These are phyloP conservation scores for Psophocarpus tetragonolobus DNA, from an alignment of 306 rosid species.

Conservation along the genomic window DNA sequence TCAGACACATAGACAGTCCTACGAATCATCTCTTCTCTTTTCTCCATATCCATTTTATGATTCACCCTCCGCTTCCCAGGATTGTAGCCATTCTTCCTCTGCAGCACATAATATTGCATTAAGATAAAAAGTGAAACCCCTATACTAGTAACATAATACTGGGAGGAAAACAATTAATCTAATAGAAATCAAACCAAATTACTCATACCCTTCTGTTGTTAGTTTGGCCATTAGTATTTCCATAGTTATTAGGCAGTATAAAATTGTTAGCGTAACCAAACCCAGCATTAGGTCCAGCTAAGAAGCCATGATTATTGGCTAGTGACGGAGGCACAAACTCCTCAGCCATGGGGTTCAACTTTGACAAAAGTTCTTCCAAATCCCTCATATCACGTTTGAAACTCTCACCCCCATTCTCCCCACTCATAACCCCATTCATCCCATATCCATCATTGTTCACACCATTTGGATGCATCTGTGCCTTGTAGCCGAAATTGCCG, in stretches of 20 bases:
- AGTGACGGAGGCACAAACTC: slow-evolving; percentile 94
- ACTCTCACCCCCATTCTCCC: slow-evolving; percentile 50
- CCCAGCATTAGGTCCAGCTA: slow-evolving; percentile 46
- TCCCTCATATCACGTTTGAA: slow-evolving; percentile 88
- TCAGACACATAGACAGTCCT: slow-evolving; percentile 98
- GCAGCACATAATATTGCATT: neutral
- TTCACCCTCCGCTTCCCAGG: slow-evolving; percentile 75
- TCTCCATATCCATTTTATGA: slow-evolving; percentile 68
- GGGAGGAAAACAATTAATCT: neutral
- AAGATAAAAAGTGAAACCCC: neutral
- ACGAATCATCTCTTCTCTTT: slow-evolving; percentile 83
- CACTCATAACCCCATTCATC: slow-evolving; percentile 34
- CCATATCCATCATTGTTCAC: slow-evolving; percentile 52
- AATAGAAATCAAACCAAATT: slow-evolving; percentile 7
- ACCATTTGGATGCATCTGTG: slow-evolving; percentile 65
- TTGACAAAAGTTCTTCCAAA: slow-evolving; percentile 87
- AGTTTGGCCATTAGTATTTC: slow-evolving; percentile 49
- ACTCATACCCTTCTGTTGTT: slow-evolving; percentile 62
- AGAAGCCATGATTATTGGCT: slow-evolving; percentile 56
- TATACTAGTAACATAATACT: neutral
- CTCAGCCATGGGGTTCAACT: slow-evolving; percentile 97
- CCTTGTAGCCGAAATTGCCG: slow-evolving; percentile 49
- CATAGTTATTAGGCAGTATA: slow-evolving; percentile 43
- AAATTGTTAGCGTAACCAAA: slow-evolving; percentile 67
- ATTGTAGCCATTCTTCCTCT: slow-evolving; percentile 85